Evolutionary conservation across 345 rosid species (phyloP).

Genomic region (Cardamine resedifolia): DNA sequence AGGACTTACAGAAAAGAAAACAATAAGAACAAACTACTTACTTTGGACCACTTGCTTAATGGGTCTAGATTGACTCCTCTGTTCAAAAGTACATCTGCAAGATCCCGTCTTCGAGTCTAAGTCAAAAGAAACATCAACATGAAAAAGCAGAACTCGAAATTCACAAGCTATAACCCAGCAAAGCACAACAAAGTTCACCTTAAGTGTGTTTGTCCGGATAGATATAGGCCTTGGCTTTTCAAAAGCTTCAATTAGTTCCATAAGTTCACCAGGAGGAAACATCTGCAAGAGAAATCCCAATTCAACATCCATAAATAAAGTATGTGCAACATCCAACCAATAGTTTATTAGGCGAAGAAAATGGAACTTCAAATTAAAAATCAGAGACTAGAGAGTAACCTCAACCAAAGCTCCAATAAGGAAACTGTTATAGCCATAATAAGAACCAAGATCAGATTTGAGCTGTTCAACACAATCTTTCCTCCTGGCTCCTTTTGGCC

Average conservation of each 20-base stretch:
- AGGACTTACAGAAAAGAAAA: not conserved
- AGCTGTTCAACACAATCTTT: slow-evolving; percentile 73
- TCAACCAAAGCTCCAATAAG: slow-evolving; percentile 75
- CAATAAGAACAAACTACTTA: slow-evolving; percentile 31
- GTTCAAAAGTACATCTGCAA: slow-evolving; percentile 91
- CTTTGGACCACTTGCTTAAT: slow-evolving; percentile 97
- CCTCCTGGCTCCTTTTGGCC: slow-evolving; percentile 64
- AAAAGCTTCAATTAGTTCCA: slow-evolving; percentile 90
- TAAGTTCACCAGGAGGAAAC: slow-evolving; percentile 91
- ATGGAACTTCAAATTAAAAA: not conserved
- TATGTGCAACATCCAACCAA: not conserved
- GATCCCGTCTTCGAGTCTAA: slow-evolving; percentile 86
- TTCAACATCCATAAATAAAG: slow-evolving; percentile 13
- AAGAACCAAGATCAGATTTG: slow-evolving; percentile 67
- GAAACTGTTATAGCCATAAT: slow-evolving; percentile 90
- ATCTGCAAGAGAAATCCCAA: slow-evolving; percentile 50
- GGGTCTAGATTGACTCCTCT: slow-evolving; percentile 96
- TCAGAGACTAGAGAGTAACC: slow-evolving; percentile 44
- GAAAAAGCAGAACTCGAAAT: slow-evolving; percentile 18
- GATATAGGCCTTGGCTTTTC: slow-evolving; percentile 92
- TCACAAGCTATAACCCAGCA: slow-evolving; percentile 13
- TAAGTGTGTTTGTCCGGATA: slow-evolving; percentile 83
- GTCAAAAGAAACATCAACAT: slow-evolving; percentile 22
- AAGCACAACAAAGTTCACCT: slow-evolving; percentile 46
- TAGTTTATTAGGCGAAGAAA: not conserved